phyloP scores from a whole-genome alignment of 1,139 yeast genomes.

The Wickerhamomyces sp. region DNA sequence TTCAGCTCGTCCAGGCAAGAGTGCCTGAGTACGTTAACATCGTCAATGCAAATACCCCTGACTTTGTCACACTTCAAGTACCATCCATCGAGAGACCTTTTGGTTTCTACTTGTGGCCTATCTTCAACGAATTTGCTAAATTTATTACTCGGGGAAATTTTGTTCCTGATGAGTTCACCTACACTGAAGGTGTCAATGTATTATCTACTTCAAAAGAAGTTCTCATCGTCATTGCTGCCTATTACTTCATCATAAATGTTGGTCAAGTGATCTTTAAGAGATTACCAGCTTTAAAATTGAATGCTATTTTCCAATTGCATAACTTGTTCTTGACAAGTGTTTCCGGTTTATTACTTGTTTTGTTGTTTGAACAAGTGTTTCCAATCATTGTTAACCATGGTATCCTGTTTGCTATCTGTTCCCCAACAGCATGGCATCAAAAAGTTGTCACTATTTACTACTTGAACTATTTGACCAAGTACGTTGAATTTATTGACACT shows the following conservation, averaged over 20 bases:
- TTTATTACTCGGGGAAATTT: slow-evolving; percentile 20
- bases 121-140: slow-evolving; percentile 52
- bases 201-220: slow-evolving; percentile 68
- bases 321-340: slow-evolving; percentile 69
- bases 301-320: slow-evolving; percentile 73
- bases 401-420: slow-evolving; percentile 78
- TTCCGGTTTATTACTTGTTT: slow-evolving; percentile 60
- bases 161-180: slow-evolving; percentile 67
- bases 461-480: slow-evolving; percentile 72
- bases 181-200: slow-evolving; percentile 59
- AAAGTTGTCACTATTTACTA: slow-evolving; percentile 79
- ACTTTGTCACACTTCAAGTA: slow-evolving; percentile 14
- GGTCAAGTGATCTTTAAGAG: slow-evolving; percentile 60
- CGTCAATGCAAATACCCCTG: slow-evolving; percentile 21
- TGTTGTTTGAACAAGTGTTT: slow-evolving; percentile 77
- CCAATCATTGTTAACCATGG: slow-evolving; percentile 81
- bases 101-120: slow-evolving; percentile 86
- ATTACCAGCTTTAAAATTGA: slow-evolving; percentile 66
- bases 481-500: slow-evolving; percentile 84
- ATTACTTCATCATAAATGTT: slow-evolving; percentile 80
- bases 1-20: slow-evolving; percentile 13
- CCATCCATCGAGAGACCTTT: slow-evolving; percentile 84
- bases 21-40: slow-evolving; percentile 16
- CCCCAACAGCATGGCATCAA: slow-evolving; percentile 77
- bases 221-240: slow-evolving; percentile 52